These are phyloP conservation scores for Wallacemonas rigidus DNA, from an alignment of 208 protist species.

Conservation along the genomic window DNA sequence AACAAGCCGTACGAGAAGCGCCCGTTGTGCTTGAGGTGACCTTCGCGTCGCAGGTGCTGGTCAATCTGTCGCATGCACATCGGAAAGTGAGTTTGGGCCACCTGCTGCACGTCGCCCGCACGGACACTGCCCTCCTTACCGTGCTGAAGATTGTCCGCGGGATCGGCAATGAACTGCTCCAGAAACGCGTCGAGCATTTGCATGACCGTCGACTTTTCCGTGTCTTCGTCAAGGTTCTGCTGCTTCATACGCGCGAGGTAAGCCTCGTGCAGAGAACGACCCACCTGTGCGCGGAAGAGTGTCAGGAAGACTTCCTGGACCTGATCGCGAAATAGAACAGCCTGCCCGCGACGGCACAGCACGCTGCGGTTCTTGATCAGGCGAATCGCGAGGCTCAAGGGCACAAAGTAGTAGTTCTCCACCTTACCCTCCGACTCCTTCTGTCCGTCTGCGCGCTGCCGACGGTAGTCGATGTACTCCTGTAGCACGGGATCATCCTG, in stretches of 20 bases:
- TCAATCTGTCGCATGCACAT: slow-evolving; percentile 91
- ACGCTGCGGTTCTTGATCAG: slow-evolving; percentile 73
- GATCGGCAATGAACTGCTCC: slow-evolving; percentile 78
- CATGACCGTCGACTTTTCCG: slow-evolving; percentile 69
- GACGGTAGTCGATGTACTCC: slow-evolving; percentile 70
- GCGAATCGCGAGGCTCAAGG: slow-evolving; percentile 74
- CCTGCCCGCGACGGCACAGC: slow-evolving; percentile 63
- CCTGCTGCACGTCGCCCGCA: slow-evolving; percentile 71
- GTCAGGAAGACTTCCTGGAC: slow-evolving; percentile 87
- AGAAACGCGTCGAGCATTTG: slow-evolving; percentile 87
- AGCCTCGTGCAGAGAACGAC: slow-evolving; percentile 74
- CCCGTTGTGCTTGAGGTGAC: slow-evolving; percentile 91
- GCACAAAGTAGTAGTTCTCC: slow-evolving; percentile 80
- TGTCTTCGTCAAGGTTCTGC: slow-evolving; percentile 54
- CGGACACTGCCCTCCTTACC: slow-evolving; percentile 53
- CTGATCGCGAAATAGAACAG: slow-evolving; percentile 79
- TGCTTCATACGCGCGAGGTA: slow-evolving; percentile 70
- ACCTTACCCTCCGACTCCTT: slow-evolving; percentile 38
- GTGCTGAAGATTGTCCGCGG: slow-evolving; percentile 55
- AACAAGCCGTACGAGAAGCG: slow-evolving; percentile 91
- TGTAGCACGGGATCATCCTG: slow-evolving; percentile 40
- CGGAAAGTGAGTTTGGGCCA: slow-evolving; percentile 89
- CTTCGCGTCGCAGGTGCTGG: slow-evolving; percentile 73
- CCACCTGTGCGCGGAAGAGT: slow-evolving; percentile 66
- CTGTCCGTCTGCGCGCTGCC: slow-evolving; percentile 25